Percentiles rank a stretch among this genome's conserved stretches.
Evolutionary conservation across 2,329 filamentous ascomycete genomes (phyloP).

Genomic region (Rhexocercosporidium sp.): DNA sequence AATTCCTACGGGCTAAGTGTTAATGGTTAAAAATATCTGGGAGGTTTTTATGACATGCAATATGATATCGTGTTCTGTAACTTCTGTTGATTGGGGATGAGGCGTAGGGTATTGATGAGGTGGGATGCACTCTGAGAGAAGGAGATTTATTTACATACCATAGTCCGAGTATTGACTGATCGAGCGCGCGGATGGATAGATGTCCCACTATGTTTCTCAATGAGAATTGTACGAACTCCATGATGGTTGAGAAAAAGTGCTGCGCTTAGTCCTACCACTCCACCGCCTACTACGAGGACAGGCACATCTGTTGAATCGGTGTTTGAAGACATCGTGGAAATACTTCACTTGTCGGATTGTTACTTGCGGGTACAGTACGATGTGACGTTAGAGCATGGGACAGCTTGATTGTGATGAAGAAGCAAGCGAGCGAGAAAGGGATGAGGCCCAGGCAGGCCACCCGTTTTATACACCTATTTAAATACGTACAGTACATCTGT

Average conservation of each 20-base stretch:
- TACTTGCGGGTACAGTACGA: neutral
- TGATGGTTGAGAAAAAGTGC: constrained; percentile 45
- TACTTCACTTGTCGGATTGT: neutral
- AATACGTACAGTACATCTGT: too few species aligned
- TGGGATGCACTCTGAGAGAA: neutral
- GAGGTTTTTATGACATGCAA: too few species aligned
- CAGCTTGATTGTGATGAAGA: neutral
- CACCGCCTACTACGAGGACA: constrained; percentile 46
- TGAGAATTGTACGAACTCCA: constrained; percentile 42
- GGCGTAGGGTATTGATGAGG: neutral
- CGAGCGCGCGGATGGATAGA: constrained; percentile 47
- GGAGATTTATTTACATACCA: constrained; percentile 26
- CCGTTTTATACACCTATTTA: neutral
- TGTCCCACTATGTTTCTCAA: constrained; percentile 45
- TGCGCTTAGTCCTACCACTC: constrained; percentile 47
- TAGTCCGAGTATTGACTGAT: constrained; percentile 45
- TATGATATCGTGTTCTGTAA: too few species aligned
- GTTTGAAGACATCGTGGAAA: neutral
- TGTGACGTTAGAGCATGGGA: neutral
- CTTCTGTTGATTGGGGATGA: neutral
- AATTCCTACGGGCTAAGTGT: constrained; percentile 44
- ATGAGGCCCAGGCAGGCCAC: neutral
- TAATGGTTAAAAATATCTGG: neutral
- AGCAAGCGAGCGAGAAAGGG: neutral
- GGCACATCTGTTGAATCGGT: neutral